A percentile compares a stretch with the other conserved stretches of the same genome.
Evolutionary conservation across 257 asterid species (phyloP).

Genomic region (Nicotiana sylvestris): DNA sequence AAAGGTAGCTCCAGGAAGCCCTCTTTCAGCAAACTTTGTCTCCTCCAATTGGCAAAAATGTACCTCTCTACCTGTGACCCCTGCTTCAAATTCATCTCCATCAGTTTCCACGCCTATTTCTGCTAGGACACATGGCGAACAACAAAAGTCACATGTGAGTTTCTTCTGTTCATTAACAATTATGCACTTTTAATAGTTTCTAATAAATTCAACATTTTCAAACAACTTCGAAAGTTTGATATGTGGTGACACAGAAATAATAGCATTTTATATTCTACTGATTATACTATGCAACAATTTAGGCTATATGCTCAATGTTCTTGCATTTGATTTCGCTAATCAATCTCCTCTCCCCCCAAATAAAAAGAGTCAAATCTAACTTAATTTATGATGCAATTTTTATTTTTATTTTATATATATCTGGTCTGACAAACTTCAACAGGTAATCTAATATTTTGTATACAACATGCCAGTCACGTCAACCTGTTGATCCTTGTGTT

Average conservation of each 20-base stretch:
- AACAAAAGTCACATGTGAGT: constrained; percentile 53
- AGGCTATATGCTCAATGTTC: background rate
- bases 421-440: background rate
- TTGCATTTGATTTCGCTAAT: background rate
- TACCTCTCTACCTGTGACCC: constrained; percentile 77
- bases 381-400: too few relatives aligned
- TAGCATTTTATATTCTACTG: background rate
- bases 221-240: background rate
- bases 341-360: background rate
- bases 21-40: constrained; percentile 35
- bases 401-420: background rate
- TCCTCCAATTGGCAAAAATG: constrained; percentile 53
- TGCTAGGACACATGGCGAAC: constrained; percentile 44
- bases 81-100: constrained; percentile 56
- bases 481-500: background rate
- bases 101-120: constrained; percentile 43
- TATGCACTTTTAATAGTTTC: background rate
- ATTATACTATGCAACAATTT: background rate
- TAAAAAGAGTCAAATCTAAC: background rate
- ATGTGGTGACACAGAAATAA: background rate
- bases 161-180: background rate
- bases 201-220: background rate
- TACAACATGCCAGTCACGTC: background rate
- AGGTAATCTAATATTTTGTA: background rate
- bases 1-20: constrained; percentile 48